Evolutionary conservation across 2,329 filamentous ascomycete genomes (phyloP).

Genomic region (Fusarium praegraminearum): DNA sequence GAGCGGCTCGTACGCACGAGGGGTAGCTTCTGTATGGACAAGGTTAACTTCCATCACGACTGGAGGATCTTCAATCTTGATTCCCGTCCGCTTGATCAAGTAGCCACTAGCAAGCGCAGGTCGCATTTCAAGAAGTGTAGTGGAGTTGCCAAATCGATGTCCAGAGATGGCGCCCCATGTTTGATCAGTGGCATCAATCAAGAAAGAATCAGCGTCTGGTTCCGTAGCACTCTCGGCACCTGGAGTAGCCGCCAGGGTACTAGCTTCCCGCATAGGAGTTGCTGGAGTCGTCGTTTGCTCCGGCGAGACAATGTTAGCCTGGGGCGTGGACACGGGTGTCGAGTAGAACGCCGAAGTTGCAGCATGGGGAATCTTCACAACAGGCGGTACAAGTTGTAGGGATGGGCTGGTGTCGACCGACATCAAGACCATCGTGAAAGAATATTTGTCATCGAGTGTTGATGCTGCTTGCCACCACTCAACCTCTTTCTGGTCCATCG

Average conservation of each 20-base stretch:
- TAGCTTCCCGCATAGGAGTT: conserved; percentile 60
- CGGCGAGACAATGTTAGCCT: conserved; percentile 69
- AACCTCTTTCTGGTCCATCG: conserved; percentile 75
- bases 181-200: conserved; percentile 79
- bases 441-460: conserved; percentile 63
- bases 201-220: conserved; percentile 67
- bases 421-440: conserved; percentile 69
- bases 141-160: conserved; percentile 72
- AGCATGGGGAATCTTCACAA: conserved; percentile 61
- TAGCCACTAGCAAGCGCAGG: conserved; percentile 73
- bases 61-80: conserved; percentile 68
- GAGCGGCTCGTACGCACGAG: conserved; percentile 70
- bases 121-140: conserved; percentile 65
- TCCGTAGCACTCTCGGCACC: conserved; percentile 59
- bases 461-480: conserved; percentile 68
- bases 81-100: conserved; percentile 72
- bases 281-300: conserved; percentile 67
- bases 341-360: conserved; percentile 62
- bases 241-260: conserved; percentile 59
- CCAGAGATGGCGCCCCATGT: conserved; percentile 79
- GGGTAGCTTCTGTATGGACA: conserved; percentile 65
- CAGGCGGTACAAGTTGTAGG: conserved; percentile 70
- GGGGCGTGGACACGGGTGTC: conserved; percentile 77
- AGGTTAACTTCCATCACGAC: conserved; percentile 73
- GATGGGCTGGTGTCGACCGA: conserved; percentile 74